Evolutionary conservation across 768 basidiomycete species (phyloP).

Genomic region (Xerocomellus chrysenteron): DNA sequence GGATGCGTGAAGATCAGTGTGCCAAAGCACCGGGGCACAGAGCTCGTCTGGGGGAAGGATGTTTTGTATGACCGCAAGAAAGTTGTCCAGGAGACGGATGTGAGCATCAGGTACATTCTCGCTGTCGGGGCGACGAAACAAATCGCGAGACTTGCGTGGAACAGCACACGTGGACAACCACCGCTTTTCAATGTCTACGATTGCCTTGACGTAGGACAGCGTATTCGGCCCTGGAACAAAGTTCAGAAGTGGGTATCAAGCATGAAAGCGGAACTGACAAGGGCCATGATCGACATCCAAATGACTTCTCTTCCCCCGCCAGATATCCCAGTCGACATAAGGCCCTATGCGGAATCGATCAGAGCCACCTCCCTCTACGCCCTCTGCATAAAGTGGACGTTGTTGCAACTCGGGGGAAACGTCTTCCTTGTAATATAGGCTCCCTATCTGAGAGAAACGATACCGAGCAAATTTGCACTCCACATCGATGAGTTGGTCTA

Average conservation of each 20-base stretch:
- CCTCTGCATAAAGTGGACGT: conserved; percentile 18
- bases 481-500: conserved; percentile 21
- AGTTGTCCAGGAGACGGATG: conserved; percentile 10
- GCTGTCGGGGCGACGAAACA: not conserved
- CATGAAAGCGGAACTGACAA: conserved; percentile 25
- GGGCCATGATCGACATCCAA: conserved; percentile 33
- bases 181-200: not conserved
- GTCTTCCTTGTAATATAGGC: conserved; percentile 37
- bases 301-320: conserved; percentile 25
- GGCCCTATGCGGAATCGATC: conserved; percentile 17
- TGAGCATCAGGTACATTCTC: conserved; percentile 5
- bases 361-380: conserved; percentile 31
- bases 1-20: conserved; percentile 12
- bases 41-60: conserved; percentile 4
- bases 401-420: conserved; percentile 7
- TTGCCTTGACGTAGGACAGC: not conserved
- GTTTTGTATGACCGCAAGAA: not conserved
- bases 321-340: conserved; percentile 22
- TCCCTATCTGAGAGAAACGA: conserved; percentile 35
- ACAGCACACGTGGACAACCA: conserved; percentile 1
- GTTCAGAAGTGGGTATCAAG: not conserved
- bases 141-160: not conserved
- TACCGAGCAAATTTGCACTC: conserved; percentile 18
- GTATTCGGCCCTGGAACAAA: not conserved
- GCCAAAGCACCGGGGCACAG: conserved; percentile 13